phyloP scores from a whole-genome alignment of 2,329 filamentous ascomycete species.

The Diaporthe sp. region DNA sequence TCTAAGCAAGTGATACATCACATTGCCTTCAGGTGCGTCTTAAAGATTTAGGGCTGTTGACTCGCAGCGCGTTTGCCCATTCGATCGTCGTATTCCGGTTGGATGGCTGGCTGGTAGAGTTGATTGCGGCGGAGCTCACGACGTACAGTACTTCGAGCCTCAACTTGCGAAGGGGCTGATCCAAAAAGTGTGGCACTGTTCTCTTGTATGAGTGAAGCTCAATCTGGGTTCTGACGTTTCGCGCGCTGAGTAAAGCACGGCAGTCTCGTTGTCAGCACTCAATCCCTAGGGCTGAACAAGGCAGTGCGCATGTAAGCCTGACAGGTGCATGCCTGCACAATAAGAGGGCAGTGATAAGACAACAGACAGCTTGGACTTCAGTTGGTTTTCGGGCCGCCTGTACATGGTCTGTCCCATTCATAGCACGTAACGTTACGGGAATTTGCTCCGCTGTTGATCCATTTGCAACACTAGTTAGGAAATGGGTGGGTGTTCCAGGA shows the following conservation, averaged over 20 bases:
- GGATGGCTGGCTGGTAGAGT: background rate
- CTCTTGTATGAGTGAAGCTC: background rate
- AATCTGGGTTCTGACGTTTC: constrained; percentile 18
- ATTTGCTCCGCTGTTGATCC: background rate
- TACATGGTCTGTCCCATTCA: background rate
- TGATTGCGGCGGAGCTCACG: background rate
- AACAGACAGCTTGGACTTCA: background rate
- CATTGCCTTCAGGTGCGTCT: background rate
- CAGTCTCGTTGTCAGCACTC: constrained; percentile 25
- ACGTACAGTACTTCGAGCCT: background rate
- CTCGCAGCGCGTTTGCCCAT: background rate
- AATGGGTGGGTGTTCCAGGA: background rate
- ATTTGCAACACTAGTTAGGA: background rate
- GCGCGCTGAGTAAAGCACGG: constrained; percentile 8
- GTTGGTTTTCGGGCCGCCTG: background rate
- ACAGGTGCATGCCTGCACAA: constrained; percentile 7
- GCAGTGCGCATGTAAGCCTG: constrained; percentile 15
- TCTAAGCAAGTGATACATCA: background rate
- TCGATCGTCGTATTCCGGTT: background rate
- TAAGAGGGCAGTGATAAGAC: constrained; percentile 16
- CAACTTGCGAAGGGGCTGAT: background rate
- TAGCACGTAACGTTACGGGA: background rate
- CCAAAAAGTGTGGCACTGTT: background rate
- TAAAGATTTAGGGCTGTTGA: background rate
- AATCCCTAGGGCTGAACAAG: constrained; percentile 27